Conservation (phyloP, 192 early-diverging fungal genomes). For the Rhizophlyctis rosea region DNA sequence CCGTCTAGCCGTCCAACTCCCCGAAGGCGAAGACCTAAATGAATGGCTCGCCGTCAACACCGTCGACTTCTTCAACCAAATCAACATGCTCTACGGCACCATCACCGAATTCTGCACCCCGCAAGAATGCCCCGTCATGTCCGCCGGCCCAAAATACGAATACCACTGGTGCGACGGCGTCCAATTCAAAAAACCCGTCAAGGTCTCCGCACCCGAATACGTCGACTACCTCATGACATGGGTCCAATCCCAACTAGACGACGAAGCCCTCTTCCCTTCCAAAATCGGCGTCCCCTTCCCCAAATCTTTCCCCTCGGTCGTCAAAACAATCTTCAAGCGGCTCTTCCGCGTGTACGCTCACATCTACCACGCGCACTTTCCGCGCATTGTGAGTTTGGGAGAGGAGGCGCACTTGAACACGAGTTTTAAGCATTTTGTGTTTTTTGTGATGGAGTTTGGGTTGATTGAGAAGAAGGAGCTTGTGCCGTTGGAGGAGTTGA, state of each 20-base stretch:
- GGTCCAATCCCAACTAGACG: constrained; percentile 79
- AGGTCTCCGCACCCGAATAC: constrained; percentile 86
- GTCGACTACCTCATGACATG: constrained; percentile 78
- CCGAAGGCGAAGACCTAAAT: constrained; percentile 82
- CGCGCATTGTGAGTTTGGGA: constrained; percentile 67
- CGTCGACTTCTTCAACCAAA: constrained; percentile 95
- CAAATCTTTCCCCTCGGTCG: constrained; percentile 61
- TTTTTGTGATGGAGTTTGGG: constrained; percentile 84
- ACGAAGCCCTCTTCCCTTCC: constrained; percentile 84
- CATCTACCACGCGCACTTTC: constrained; percentile 84
- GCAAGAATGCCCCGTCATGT: constrained; percentile 84
- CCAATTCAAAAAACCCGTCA: constrained; percentile 80
- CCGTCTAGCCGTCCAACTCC: constrained; percentile 71
- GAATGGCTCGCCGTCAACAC: constrained; percentile 95
- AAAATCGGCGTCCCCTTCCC: constrained; percentile 77
- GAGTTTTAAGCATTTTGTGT: constrained; percentile 89
- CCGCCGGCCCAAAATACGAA: constrained; percentile 77
- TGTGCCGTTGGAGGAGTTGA: constrained; percentile 50
- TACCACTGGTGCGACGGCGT: constrained; percentile 87
- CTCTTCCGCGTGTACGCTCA: constrained; percentile 93
- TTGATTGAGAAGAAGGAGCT: constrained; percentile 67
- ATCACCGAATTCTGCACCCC: constrained; percentile 80
- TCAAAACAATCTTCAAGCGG: constrained; percentile 77
- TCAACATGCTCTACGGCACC: constrained; percentile 89
- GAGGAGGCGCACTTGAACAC: constrained; percentile 92